Percentiles rank a stretch among this genome's conserved stretches.
Evolutionary conservation across 2,329 filamentous ascomycete species (phyloP).

Genomic region (Verticillium nubilum): DNA sequence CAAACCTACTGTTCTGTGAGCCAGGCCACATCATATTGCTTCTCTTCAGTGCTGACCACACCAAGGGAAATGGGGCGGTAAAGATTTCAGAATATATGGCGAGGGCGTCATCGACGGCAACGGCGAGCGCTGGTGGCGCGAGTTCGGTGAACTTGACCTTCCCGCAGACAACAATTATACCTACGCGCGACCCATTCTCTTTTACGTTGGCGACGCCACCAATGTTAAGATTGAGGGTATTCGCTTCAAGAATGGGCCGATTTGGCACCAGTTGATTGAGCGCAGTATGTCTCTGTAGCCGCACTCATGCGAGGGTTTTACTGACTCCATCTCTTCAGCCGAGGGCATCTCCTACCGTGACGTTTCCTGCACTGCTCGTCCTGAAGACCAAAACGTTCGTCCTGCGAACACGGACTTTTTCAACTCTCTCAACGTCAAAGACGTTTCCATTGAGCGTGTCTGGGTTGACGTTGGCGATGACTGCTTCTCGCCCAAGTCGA

Average conservation of each 20-base stretch:
- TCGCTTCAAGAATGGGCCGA: conserved; percentile 54
- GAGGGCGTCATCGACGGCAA: conserved; percentile 51
- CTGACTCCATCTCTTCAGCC: conserved; percentile 12
- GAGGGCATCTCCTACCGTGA: conserved; percentile 48
- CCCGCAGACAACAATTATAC: conserved; percentile 43
- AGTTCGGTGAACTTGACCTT: conserved; percentile 28
- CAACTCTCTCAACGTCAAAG: conserved; percentile 12
- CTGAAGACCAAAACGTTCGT: conserved; percentile 50
- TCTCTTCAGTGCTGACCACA: not conserved
- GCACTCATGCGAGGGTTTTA: not conserved
- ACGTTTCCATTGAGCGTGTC: conserved; percentile 10
- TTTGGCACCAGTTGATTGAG: conserved; percentile 57
- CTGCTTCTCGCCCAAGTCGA: conserved; percentile 60
- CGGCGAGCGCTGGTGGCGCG: conserved; percentile 38
- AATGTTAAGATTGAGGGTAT: conserved; percentile 52
- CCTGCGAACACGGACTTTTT: conserved; percentile 58
- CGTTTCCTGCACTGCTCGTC: conserved; percentile 46
- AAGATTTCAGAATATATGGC: conserved; percentile 55
- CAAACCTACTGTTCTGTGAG: conserved; percentile 51
- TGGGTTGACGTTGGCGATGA: conserved; percentile 58
- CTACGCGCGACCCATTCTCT: conserved; percentile 54
- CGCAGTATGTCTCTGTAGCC: conserved; percentile 34
- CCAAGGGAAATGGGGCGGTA: conserved; percentile 50
- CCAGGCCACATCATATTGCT: too few species aligned
- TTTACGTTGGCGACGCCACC: conserved; percentile 56